A percentile compares a stretch with the other conserved stretches of the same genome.
These are phyloP conservation scores for Naganishia kalamii DNA, from an alignment of 768 basidiomycete genomes.

Conservation along the genomic window DNA sequence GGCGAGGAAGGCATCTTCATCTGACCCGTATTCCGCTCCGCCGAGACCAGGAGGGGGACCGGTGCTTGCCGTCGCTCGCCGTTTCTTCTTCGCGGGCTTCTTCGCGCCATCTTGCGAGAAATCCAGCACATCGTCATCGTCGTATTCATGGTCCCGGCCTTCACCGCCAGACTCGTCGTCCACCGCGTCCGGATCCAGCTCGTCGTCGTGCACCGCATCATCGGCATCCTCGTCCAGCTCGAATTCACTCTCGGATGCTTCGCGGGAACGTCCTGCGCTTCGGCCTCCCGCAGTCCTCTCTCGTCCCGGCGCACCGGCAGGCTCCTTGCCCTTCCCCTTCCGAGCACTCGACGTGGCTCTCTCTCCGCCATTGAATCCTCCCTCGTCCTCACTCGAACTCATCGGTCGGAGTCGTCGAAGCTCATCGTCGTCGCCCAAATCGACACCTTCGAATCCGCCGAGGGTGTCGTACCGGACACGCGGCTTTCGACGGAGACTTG, in stretches of 20 bases:
- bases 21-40: neutral
- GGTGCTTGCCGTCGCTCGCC: neutral
- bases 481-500: slow-evolving; percentile 1
- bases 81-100: neutral
- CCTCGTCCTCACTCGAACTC: slow-evolving; percentile 7
- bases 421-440: slow-evolving; percentile 5
- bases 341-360: neutral
- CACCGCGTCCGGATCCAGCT: neutral
- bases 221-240: slow-evolving; percentile 10
- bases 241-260: slow-evolving; percentile 2
- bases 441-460: slow-evolving; percentile 11
- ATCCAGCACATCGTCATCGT: slow-evolving; percentile 5
- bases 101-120: neutral
- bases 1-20: slow-evolving; percentile 1
- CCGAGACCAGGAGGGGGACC: neutral
- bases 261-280: neutral
- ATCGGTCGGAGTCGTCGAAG: slow-evolving; percentile 8
- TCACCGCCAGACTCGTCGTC: slow-evolving; percentile 6
- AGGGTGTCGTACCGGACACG: slow-evolving; percentile 14
- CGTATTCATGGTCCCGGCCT: neutral
- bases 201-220: neutral
- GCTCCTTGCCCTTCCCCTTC: slow-evolving; percentile 3
- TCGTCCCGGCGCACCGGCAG: neutral
- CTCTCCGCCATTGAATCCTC: neutral
- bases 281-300: neutral